Conservation (phyloP, 192 early-diverging fungal genomes). For the Coemansia sp. region DNA sequence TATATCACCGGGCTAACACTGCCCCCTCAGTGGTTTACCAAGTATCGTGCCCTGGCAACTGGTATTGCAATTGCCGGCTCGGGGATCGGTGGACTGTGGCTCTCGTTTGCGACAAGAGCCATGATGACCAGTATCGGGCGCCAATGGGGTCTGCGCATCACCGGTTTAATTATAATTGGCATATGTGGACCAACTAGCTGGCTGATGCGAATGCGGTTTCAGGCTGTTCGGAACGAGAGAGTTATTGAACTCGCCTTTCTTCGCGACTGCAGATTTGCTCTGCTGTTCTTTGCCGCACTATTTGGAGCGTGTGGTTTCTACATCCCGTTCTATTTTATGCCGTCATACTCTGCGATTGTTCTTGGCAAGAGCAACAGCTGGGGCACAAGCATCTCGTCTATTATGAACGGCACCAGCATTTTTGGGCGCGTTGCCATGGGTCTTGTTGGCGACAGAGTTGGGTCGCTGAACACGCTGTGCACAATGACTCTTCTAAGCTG, state of each 20-base stretch:
- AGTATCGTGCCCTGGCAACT: constrained; percentile 66
- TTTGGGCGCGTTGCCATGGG: constrained; percentile 28
- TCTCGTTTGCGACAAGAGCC: constrained; percentile 58
- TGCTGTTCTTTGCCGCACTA: constrained; percentile 22
- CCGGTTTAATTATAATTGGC: constrained; percentile 55
- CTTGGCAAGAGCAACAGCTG: constrained; percentile 5
- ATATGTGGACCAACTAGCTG: background rate
- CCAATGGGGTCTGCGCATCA: constrained; percentile 67
- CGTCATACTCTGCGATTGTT: constrained; percentile 21
- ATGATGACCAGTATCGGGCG: constrained; percentile 59
- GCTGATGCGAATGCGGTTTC: constrained; percentile 28
- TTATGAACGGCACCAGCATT: constrained; percentile 32
- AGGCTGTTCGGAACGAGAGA: constrained; percentile 10
- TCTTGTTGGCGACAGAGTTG: constrained; percentile 18
- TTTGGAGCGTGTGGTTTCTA: constrained; percentile 20
- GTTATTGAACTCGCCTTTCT: constrained; percentile 22
- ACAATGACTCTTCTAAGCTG: constrained; percentile 2
- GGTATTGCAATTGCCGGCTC: constrained; percentile 71
- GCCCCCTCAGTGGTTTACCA: constrained; percentile 69
- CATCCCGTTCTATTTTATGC: constrained; percentile 32
- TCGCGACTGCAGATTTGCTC: constrained; percentile 15
- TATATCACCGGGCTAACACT: constrained; percentile 65
- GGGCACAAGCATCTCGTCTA: constrained; percentile 36
- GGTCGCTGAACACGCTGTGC: constrained; percentile 20
- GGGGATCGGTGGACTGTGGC: constrained; percentile 68